These are phyloP conservation scores for Brassica hybrid DNA, from an alignment of 441 rosid species.

Conservation along the genomic window DNA sequence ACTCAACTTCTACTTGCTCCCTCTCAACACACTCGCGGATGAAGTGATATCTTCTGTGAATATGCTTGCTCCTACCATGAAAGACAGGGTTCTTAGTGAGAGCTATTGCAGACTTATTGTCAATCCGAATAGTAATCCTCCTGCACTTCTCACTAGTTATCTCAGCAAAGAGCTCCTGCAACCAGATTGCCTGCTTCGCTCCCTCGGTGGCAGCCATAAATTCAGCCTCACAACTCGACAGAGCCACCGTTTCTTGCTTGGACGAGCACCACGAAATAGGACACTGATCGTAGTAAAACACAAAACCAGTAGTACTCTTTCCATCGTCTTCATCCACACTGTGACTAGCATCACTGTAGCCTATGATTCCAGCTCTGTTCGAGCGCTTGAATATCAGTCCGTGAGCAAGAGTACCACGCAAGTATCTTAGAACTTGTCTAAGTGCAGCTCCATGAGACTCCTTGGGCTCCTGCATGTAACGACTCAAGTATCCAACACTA, in stretches of 20 bases:
- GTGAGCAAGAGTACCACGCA: no score
- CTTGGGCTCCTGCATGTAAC: no score
- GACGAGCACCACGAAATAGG: background rate
- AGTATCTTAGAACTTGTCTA: no score
- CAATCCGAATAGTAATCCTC: background rate
- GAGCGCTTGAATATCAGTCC: no score
- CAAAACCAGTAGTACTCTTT: no score
- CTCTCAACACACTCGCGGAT: background rate
- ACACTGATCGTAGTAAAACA: background rate
- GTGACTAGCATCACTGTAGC: no score
- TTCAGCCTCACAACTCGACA: background rate
- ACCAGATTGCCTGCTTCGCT: background rate
- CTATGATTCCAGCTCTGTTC: no score
- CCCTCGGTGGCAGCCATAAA: background rate
- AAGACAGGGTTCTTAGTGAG: background rate
- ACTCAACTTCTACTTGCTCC: background rate
- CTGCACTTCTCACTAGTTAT: background rate
- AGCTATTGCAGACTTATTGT: no score
- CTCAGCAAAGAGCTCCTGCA: background rate
- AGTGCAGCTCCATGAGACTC: no score
- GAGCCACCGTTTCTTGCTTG: background rate
- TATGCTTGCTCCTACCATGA: background rate
- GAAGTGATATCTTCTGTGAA: background rate
- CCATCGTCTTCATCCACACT: no score
- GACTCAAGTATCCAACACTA: no score